Percentiles rank a stretch among this genome's conserved stretches.
Evolutionary conservation across 2,329 filamentous ascomycete genomes (phyloP).

Genomic region (Fusarium anthophilum): DNA sequence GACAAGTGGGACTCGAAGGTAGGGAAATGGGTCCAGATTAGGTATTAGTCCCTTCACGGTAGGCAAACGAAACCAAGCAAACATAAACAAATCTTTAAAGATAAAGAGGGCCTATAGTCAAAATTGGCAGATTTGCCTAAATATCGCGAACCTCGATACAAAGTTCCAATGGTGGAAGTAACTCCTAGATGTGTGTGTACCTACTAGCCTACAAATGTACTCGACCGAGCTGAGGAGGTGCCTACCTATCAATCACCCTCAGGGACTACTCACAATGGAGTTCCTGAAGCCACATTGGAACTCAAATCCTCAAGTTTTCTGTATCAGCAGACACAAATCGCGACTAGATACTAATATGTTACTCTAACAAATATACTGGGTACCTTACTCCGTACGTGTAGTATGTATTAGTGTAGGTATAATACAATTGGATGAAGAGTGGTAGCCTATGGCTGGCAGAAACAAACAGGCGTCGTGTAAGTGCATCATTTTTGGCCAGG

Average conservation of each 20-base stretch:
- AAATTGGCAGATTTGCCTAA: not conserved
- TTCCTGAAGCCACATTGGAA: not conserved
- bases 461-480: conserved; percentile 2
- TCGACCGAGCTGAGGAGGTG: too few relatives aligned
- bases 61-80: conserved; percentile 17
- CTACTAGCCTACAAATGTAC: too few relatives aligned
- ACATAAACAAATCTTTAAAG: not conserved
- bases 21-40: not conserved
- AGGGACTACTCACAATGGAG: not conserved
- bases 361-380: not conserved
- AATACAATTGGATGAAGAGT: not conserved
- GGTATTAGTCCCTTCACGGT: not conserved
- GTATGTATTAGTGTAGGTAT: not conserved
- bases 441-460: not conserved
- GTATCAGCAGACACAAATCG: not conserved
- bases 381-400: too few relatives aligned
- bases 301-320: not conserved
- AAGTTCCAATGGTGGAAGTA: not conserved
- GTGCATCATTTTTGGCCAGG: conserved; percentile 29
- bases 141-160: not conserved
- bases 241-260: not conserved
- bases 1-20: not conserved
- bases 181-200: too few relatives aligned
- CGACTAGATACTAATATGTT: not conserved
- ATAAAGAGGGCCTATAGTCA: not conserved